These are phyloP conservation scores for Warburgia ugandensis DNA, from an alignment of 164 flowering plant species.

Conservation along the genomic window DNA sequence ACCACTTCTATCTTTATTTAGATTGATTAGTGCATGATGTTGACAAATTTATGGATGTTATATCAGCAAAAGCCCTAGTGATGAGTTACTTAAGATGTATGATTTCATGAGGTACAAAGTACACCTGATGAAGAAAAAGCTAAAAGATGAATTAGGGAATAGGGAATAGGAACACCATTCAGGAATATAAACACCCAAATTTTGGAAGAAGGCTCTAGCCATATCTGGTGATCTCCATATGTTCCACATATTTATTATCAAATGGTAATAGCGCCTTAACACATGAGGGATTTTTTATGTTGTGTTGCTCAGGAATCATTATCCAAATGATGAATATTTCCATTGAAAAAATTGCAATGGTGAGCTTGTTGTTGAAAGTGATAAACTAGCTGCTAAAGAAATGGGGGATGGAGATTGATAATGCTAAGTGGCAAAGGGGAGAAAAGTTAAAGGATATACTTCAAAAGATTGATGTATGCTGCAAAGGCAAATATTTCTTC, in stretches of 20 bases:
- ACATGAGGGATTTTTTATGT: not conserved
- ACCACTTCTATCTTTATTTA: not conserved
- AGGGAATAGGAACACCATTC: constrained; percentile 83
- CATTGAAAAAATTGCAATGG: constrained; percentile 90
- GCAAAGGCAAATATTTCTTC: not conserved
- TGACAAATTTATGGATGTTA: not conserved
- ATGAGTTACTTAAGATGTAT: constrained; percentile 53
- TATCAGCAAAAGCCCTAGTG: not conserved
- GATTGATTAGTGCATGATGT: not conserved
- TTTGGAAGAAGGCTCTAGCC: constrained; percentile 58
- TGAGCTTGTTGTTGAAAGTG: constrained; percentile 84
- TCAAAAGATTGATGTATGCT: constrained; percentile 71
- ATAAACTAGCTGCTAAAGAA: constrained; percentile 80
- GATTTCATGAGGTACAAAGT: constrained; percentile 92
- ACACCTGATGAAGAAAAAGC: constrained; percentile 86
- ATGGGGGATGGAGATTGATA: constrained; percentile 90
- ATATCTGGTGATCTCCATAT: not conserved
- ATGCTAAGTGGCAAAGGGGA: constrained; percentile 72
- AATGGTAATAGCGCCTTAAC: not conserved
- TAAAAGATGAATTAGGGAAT: constrained; percentile 89
- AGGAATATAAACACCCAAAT: constrained; percentile 82
- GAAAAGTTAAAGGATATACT: constrained; percentile 80
- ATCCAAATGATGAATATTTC: constrained; percentile 60
- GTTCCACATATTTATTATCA: constrained; percentile 1
- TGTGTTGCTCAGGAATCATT: constrained; percentile 58